Base-by-base conservation (phyloP, 768 basidiomycete species). In the Boletus sp. region DNA sequence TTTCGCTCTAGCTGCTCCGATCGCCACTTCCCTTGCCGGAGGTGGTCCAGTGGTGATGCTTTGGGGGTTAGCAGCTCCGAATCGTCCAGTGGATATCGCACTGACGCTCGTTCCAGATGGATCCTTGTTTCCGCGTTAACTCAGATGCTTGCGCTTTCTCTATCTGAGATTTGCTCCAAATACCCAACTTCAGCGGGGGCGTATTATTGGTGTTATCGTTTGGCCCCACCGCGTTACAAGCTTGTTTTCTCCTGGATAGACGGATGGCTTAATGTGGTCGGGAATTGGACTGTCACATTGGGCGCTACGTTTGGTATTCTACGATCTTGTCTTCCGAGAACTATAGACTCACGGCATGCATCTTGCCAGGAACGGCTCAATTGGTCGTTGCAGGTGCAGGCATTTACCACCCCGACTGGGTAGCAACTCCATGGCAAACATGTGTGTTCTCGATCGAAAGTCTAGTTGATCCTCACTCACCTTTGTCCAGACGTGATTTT, bases 241-340 rank as follows among this genome's bases (percentile, higher is more conserved):
- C 68, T 84, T 7, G 59, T 84, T 9, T 67, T 79, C 3, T 83
- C 81, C 15, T 87, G 85, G 81, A 80, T 87, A 44, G 82, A 83
- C 52, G 85, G 85, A 7, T 88, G 85, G 85, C 69, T 87, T 17
- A 83, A 81, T 2, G 73, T 85, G 61, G 83, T 84, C 29, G 85
- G 85, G 25, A 82, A 85, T 14, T 87, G 85, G 84, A 87, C 81
- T 0, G 76, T 83, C 53, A 79, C 82, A n/a, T 62, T 86, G 35
- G 84, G 83, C 10, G 84, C 84, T 7, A 83, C 79, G 4, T 87
- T 87, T 61, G 83, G 82, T 67, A 53, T 21, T 35, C 32, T 1
- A 30, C 21, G 2, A 0, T 34, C 32, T n/a, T 30, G 19, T 19
- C 15, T 33, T 13, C 10, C 8, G 29, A 37, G 14, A 35, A 1